Percentiles rank a stretch among this genome's conserved stretches.
Conservation (phyloP, 2,329 filamentous ascomycete species). For the Fusarium sp. region DNA sequence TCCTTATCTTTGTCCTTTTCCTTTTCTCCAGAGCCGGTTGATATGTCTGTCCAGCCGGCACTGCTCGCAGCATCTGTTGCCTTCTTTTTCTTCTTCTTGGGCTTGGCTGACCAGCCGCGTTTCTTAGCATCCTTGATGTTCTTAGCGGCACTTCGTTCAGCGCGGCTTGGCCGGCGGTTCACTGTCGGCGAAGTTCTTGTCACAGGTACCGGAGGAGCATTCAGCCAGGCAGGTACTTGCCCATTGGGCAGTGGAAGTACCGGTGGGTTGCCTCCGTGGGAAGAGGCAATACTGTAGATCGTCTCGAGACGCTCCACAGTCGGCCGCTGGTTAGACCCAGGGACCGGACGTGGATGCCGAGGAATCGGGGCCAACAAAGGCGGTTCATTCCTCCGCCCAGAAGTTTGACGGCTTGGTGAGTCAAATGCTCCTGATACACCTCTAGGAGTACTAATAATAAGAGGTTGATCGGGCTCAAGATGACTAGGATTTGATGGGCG, state of each 20-base stretch:
- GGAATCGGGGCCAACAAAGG: constrained; percentile 65
- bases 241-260: constrained; percentile 20
- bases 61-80: constrained; percentile 57
- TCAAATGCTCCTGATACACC: constrained; percentile 67
- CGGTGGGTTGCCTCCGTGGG: constrained; percentile 26
- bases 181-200: constrained; percentile 57
- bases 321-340: constrained; percentile 53
- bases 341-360: constrained; percentile 59
- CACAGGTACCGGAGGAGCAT: constrained; percentile 50
- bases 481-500: constrained; percentile 17
- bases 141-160: constrained; percentile 69
- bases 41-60: constrained; percentile 66
- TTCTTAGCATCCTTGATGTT: constrained; percentile 71
- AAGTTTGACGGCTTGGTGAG: constrained; percentile 51
- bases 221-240: constrained; percentile 51
- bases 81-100: constrained; percentile 55
- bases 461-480: constrained; percentile 60
- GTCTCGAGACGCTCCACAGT: constrained; percentile 66
- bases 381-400: constrained; percentile 53
- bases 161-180: constrained; percentile 63
- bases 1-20: constrained; percentile 56
- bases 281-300: constrained; percentile 58
- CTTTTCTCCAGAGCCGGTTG: constrained; percentile 46
- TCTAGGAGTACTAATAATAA: constrained; percentile 70
- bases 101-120: constrained; percentile 63